phyloP scores from a whole-genome alignment of 495 filamentous ascomycete genomes.

The Penicillium flavigenum region DNA sequence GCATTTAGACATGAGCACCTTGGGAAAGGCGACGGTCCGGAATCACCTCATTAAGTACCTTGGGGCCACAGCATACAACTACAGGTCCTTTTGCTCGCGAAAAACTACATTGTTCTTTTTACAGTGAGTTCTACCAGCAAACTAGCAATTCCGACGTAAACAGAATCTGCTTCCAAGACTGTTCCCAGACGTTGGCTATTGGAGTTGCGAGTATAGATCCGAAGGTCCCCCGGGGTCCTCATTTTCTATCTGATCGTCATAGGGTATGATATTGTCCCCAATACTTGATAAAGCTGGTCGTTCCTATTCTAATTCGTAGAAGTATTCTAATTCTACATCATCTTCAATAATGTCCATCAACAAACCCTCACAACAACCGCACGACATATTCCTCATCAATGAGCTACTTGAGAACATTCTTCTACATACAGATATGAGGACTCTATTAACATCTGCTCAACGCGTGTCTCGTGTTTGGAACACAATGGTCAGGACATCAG shows the following conservation, averaged over 20 bases:
- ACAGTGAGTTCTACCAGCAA: not conserved
- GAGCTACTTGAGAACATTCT: constrained; percentile 15
- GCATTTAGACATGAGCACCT: constrained; percentile 9
- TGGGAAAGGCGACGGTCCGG: not conserved
- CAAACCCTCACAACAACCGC: constrained; percentile 5
- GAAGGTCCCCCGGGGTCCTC: constrained; percentile 9
- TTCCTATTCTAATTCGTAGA: not conserved
- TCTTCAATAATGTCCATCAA: constrained; percentile 1
- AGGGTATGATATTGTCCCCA: not conserved
- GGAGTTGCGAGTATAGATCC: constrained; percentile 6
- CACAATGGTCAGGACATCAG: not conserved
- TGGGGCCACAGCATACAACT: constrained; percentile 3
- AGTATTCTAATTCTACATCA: not conserved
- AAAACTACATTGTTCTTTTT: not conserved
- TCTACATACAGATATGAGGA: constrained; percentile 10
- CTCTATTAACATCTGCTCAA: constrained; percentile 15
- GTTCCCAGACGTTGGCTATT: not conserved
- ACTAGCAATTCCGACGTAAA: not conserved
- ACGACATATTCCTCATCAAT: constrained; percentile 20
- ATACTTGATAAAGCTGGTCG: not conserved
- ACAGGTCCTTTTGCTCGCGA: not conserved
- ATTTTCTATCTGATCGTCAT: constrained; percentile 9
- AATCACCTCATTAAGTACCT: constrained; percentile 14
- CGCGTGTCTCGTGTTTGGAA: constrained; percentile 16
- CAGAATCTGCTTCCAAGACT: not conserved